Evolutionary conservation across 148 eudicot genomes (phyloP), one percentile per base, ranked within the genome.

Genomic region (Cornus controversa): DNA sequence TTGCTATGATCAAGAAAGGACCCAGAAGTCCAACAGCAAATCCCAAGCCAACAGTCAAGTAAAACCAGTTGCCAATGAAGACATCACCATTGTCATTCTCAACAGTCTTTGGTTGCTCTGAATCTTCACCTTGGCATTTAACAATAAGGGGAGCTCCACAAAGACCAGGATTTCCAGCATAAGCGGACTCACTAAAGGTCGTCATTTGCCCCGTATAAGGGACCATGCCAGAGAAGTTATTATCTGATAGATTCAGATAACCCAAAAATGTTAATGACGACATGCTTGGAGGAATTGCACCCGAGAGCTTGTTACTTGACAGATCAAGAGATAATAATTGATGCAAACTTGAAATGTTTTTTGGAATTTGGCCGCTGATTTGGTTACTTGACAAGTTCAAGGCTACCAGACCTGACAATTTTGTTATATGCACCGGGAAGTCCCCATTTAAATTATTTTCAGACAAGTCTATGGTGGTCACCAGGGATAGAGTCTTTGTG

Each of bases 381-480:
- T 50, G 57, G 74, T 90, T 90, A 58, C 82, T 78, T n/a, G 93
- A 84, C 22, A 90, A 36, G 71, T 88, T 85, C 50, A 90, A 70
- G 23, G 80, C 69, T 50, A 75, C 68, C 31, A 90, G 72, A 54
- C 75, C 82, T 5, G 26, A 53, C 63, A 88, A 64, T 13, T 76
- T 80, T 2, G 85, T 74, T 54, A 90, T 2, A 42, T 77, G 88
- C 36, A 22, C 62, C 0, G 91, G 93, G 66, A 88, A 67, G 11
- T 74, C 81, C 9, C 89, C 91, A 6, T 24, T 67, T 8, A 85
- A 75, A 63, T 37, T 68, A 77, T 86, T 88, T 40, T 80, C 54
- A 1, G 93, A 90, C 15, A 90, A 73, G 74, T 90, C 87, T 16
- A 88, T 74, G 67, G 83, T 70, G 36, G 88, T 90, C 58, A 86